Conservation (phyloP, 345 rosid genomes). For the Eucalyptus pauciflora region DNA sequence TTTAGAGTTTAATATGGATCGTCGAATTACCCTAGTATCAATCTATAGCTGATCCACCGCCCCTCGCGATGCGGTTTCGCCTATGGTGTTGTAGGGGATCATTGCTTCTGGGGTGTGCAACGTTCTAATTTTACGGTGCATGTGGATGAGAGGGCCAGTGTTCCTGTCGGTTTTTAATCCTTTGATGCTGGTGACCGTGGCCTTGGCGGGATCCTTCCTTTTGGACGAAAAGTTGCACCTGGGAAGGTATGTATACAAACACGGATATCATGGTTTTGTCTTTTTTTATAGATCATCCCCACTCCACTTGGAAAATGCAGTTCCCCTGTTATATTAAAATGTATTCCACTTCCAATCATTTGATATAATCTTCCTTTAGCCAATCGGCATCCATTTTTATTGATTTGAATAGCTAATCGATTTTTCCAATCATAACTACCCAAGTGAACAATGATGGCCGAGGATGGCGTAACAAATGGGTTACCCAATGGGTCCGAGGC, state of each 20-base stretch:
- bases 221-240: slow-evolving; percentile 13
- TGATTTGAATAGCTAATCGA: background rate
- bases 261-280: background rate
- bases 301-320: background rate
- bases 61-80: rapidly evolving
- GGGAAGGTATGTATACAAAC: slow-evolving; percentile 9
- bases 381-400: background rate
- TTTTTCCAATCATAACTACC: background rate
- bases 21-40: background rate
- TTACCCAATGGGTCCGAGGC: background rate
- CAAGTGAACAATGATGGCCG: background rate
- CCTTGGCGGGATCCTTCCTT: background rate
- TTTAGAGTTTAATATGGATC: background rate
- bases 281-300: background rate
- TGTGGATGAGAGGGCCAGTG: slow-evolving; percentile 3
- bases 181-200: slow-evolving; percentile 5
- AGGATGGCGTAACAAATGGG: background rate
- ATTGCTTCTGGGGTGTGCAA: slow-evolving; percentile 3
- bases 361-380: background rate
- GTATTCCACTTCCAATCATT: background rate
- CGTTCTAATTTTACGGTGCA: slow-evolving; percentile 7
- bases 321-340: background rate
- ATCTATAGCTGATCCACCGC: background rate
- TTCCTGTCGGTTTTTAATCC: slow-evolving; percentile 21
- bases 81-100: background rate